A percentile compares a stretch with the other conserved stretches of the same genome.
phyloP scores from a whole-genome alignment of 2,329 filamentous ascomycete species.

The Pestalotiopsis sp. region DNA sequence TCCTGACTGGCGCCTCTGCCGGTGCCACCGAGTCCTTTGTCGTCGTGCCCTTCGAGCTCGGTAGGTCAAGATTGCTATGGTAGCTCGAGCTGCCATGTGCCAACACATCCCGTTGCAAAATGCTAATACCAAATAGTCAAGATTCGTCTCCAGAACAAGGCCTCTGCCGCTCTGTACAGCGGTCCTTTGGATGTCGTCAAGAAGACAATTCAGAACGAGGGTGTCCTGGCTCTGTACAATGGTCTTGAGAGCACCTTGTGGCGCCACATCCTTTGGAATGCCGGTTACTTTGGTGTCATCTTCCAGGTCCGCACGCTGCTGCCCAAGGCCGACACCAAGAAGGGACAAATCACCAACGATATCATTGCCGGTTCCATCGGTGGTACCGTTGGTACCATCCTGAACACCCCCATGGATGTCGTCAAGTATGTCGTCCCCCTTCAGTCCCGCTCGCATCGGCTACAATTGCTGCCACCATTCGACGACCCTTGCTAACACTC shows the following conservation, averaged over 20 bases:
- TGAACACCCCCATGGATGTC: conserved; percentile 96
- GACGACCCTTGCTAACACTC: not conserved
- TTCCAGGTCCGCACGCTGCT: conserved; percentile 91
- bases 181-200: conserved; percentile 79
- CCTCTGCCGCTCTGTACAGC: conserved; percentile 84
- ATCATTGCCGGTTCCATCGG: conserved; percentile 84
- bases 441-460: not conserved
- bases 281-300: conserved; percentile 82
- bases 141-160: conserved; percentile 95
- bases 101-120: not conserved
- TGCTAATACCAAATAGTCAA: conserved; percentile 64
- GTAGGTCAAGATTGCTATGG: conserved; percentile 36
- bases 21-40: conserved; percentile 96
- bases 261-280: conserved; percentile 74
- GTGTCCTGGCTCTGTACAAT: conserved; percentile 88
- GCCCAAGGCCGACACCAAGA: conserved; percentile 80
- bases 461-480: not conserved
- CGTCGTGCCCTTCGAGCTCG: conserved; percentile 82
- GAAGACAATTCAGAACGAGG: conserved; percentile 85
- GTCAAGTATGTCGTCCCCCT: conserved; percentile 65
- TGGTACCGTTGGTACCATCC: conserved; percentile 82
- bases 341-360: conserved; percentile 82
- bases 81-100: not conserved
- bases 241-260: conserved; percentile 96
- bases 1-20: conserved; percentile 91